Conservation (phyloP, 1,139 yeast genomes). For the Candida sojae region DNA sequence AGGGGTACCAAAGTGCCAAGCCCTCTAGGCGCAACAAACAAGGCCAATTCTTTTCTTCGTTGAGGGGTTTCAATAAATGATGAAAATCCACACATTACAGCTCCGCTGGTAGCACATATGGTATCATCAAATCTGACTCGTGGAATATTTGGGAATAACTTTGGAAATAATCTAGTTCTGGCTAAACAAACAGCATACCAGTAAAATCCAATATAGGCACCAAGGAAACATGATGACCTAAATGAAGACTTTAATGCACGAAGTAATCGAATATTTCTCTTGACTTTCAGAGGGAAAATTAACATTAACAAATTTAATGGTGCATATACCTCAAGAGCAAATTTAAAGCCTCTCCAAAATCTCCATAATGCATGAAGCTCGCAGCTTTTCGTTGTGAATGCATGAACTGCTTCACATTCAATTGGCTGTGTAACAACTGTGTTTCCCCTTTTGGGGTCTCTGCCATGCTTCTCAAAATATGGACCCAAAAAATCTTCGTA, state of each 20-base stretch:
- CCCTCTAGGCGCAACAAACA: conserved; percentile 41
- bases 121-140: conserved; percentile 30
- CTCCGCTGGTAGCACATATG: conserved; percentile 30
- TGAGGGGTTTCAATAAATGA: conserved; percentile 33
- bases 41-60: conserved; percentile 41
- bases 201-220: conserved; percentile 31
- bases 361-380: conserved; percentile 43
- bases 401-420: conserved; percentile 34
- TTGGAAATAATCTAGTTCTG: conserved; percentile 31
- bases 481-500: conserved; percentile 21
- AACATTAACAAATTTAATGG: conserved; percentile 33
- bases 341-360: conserved; percentile 34
- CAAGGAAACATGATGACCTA: conserved; percentile 36
- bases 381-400: conserved; percentile 33
- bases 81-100: conserved; percentile 35
- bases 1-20: conserved; percentile 35
- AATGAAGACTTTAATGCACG: conserved; percentile 26
- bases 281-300: conserved; percentile 24
- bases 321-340: conserved; percentile 36
- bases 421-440: conserved; percentile 25
- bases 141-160: conserved; percentile 30
- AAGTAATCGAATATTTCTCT: conserved; percentile 20
- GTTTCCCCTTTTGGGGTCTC: conserved; percentile 25
- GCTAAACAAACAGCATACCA: conserved; percentile 43
- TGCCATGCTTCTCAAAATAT: conserved; percentile 29